phyloP scores from a whole-genome alignment of 2,329 filamentous ascomycete genomes.

The Fusarium papillatum region DNA sequence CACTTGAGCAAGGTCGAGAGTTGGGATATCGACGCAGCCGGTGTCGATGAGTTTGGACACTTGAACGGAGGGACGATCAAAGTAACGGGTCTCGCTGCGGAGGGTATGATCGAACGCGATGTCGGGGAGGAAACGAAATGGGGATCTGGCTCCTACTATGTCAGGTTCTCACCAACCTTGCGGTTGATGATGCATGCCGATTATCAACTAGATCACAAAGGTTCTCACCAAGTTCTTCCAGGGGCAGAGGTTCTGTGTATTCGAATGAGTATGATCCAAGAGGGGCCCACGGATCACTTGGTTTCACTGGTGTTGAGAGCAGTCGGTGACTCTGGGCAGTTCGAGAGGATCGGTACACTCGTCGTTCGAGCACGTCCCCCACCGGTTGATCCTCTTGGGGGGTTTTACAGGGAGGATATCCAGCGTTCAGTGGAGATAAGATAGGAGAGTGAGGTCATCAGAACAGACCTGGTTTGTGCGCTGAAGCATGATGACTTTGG shows the following conservation, averaged over 20 bases:
- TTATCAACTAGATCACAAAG: not conserved
- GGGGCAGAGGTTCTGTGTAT: not conserved
- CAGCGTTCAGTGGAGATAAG: not conserved
- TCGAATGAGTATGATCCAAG: not conserved
- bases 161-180: not conserved
- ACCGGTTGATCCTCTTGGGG: not conserved
- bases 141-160: not conserved
- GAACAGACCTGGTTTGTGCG: not conserved
- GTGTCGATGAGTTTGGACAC: conserved; percentile 13
- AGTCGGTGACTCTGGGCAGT: not conserved
- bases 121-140: not conserved
- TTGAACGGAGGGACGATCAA: not conserved
- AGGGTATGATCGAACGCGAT: not conserved
- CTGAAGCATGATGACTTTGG: not conserved
- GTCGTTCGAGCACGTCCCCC: not conserved
- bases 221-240: not conserved
- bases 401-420: not conserved
- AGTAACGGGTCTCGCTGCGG: conserved; percentile 3
- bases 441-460: not conserved
- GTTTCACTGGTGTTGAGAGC: not conserved
- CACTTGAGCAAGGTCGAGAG: conserved; percentile 4
- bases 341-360: not conserved
- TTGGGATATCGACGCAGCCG: conserved; percentile 4
- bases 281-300: not conserved
- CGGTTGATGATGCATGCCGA: not conserved